These are phyloP conservation scores for Alternaria triticina DNA, from an alignment of 2,329 filamentous ascomycete genomes.

Conservation along the genomic window DNA sequence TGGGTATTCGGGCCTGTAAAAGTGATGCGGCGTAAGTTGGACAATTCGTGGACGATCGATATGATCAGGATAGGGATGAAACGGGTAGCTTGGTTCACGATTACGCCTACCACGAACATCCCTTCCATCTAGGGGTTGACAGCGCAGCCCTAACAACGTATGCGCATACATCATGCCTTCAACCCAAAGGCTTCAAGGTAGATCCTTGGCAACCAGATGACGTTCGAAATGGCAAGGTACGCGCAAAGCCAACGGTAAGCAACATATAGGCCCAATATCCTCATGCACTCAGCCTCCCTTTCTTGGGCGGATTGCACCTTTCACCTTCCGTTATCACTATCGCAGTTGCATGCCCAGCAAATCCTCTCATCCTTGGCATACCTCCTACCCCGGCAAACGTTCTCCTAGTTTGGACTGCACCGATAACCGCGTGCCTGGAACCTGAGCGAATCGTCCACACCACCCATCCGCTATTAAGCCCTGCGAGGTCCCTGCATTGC, in stretches of 20 bases:
- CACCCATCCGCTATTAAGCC: conserved; percentile 22
- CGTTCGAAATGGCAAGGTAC: neutral
- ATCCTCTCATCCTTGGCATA: conserved; percentile 40
- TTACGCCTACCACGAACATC: conserved; percentile 9
- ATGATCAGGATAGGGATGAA: conserved; percentile 5
- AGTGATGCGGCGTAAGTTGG: neutral
- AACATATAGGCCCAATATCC: conserved; percentile 3
- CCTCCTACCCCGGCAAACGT: conserved; percentile 36
- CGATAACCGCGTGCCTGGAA: conserved; percentile 36
- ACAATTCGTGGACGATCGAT: neutral
- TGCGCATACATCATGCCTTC: conserved; percentile 1
- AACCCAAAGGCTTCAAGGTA: conserved; percentile 8
- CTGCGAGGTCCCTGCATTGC: conserved; percentile 39
- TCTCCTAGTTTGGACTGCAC: conserved; percentile 34
- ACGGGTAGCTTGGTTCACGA: conserved; percentile 1
- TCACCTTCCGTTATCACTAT: conserved; percentile 30
- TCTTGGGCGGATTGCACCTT: conserved; percentile 22
- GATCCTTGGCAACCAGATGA: conserved; percentile 2
- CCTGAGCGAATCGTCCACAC: conserved; percentile 20
- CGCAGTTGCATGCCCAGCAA: conserved; percentile 34
- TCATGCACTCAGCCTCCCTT: conserved; percentile 18
- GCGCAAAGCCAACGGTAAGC: conserved; percentile 3
- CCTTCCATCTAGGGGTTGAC: conserved; percentile 1
- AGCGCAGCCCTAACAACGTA: neutral
- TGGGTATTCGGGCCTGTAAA: neutral